Percentiles rank a stretch among this genome's conserved stretches.
These are phyloP conservation scores for Tolypocladium guangdongense DNA, from an alignment of 2,329 filamentous ascomycete genomes.

Conservation along the genomic window DNA sequence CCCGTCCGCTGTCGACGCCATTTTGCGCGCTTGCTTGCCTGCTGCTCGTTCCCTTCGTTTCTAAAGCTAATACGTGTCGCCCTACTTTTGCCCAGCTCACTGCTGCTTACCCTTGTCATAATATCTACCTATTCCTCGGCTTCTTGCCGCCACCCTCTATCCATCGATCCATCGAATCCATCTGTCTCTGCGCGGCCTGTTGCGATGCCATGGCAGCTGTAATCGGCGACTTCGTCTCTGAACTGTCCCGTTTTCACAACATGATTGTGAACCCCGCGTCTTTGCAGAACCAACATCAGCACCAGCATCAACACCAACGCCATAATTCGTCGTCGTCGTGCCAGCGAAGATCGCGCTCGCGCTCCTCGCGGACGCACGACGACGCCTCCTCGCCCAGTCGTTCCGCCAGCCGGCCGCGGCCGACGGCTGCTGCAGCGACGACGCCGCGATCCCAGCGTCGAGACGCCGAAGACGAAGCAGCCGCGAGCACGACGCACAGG, in stretches of 20 bases:
- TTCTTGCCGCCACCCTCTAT: background rate
- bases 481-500: background rate
- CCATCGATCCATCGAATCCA: background rate
- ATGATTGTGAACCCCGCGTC: slow-evolving; percentile 48
- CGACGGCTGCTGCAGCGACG: slow-evolving; percentile 6
- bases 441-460: slow-evolving; percentile 16
- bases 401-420: slow-evolving; percentile 17
- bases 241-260: slow-evolving; percentile 59
- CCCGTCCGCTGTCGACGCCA: background rate
- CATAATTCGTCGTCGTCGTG: slow-evolving; percentile 16
- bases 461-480: background rate
- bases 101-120: background rate
- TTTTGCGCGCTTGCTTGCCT: background rate
- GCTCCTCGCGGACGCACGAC: slow-evolving; percentile 6
- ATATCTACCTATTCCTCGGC: background rate
- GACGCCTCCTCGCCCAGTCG: slow-evolving; percentile 4
- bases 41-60: background rate
- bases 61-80: background rate
- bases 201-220: slow-evolving; percentile 50
- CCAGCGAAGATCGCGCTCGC: slow-evolving; percentile 10
- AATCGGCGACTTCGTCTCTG: slow-evolving; percentile 63
- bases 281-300: slow-evolving; percentile 35
- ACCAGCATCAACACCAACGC: slow-evolving; percentile 17
- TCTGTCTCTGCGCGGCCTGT: background rate
- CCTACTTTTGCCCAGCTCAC: background rate